Conservation (phyloP, 2,329 filamentous ascomycete species). For the Drechslerella dactyloides region DNA sequence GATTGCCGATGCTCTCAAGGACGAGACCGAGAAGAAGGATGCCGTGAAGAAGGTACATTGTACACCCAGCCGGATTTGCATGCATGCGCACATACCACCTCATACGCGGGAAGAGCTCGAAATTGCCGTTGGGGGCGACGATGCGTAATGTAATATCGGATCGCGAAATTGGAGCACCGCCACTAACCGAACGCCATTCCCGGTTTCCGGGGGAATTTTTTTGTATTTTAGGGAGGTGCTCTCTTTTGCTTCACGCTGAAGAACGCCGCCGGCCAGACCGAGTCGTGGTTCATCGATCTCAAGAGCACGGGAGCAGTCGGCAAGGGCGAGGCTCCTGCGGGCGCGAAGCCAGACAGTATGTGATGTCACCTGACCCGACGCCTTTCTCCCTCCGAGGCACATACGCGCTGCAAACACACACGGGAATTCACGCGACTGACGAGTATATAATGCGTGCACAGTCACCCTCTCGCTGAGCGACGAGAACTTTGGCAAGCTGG, state of each 20-base stretch:
- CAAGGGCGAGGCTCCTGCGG: slow-evolving; percentile 71
- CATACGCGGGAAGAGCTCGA: background rate
- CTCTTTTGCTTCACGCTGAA: slow-evolving; percentile 92
- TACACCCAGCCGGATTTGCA: background rate
- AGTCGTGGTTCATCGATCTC: slow-evolving; percentile 93
- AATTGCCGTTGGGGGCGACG: background rate
- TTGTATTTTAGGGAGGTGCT: slow-evolving; percentile 68
- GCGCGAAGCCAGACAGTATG: slow-evolving; percentile 82
- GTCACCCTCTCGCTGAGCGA: slow-evolving; percentile 88
- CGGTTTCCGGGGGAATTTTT: slow-evolving; percentile 4
- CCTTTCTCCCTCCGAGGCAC: too few species aligned
- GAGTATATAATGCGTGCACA: slow-evolving; percentile 57
- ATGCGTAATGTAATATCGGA: slow-evolving; percentile 3
- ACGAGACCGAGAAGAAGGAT: slow-evolving; percentile 75
- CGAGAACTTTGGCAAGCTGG: slow-evolving; percentile 81
- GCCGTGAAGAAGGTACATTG: slow-evolving; percentile 72
- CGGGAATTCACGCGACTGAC: background rate
- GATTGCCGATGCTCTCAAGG: slow-evolving; percentile 76
- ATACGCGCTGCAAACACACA: too few species aligned
- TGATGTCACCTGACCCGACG: slow-evolving; percentile 38
- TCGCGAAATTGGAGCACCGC: slow-evolving; percentile 1
- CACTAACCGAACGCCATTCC: slow-evolving; percentile 15
- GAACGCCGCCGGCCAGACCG: slow-evolving; percentile 78
- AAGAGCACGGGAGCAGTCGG: slow-evolving; percentile 85
- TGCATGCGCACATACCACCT: background rate